A percentile compares a stretch with the other conserved stretches of the same genome.
These are phyloP conservation scores for Leishmania lainsoni DNA, from an alignment of 208 protist species.

Conservation along the genomic window DNA sequence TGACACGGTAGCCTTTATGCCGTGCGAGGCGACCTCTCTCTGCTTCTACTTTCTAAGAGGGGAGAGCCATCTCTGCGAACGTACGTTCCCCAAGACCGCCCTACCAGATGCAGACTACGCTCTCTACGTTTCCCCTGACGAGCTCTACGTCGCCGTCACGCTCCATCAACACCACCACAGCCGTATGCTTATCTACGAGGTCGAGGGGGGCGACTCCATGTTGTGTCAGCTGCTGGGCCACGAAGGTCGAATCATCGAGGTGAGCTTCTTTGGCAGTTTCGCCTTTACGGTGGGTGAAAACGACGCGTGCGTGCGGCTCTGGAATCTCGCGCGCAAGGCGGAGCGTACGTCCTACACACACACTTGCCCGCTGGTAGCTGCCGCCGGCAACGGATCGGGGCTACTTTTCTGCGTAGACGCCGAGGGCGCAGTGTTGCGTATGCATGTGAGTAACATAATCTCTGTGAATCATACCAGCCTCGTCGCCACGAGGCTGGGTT, in stretches of 20 bases:
- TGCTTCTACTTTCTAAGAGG: slow-evolving; percentile 23
- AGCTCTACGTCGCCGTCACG: slow-evolving; percentile 34
- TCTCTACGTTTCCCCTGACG: slow-evolving; percentile 28
- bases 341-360: slow-evolving; percentile 73
- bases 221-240: slow-evolving; percentile 60
- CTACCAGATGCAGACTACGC: slow-evolving; percentile 27
- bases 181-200: slow-evolving; percentile 38
- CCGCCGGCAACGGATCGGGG: slow-evolving; percentile 23
- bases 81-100: slow-evolving; percentile 35
- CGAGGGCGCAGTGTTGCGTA: slow-evolving; percentile 34
- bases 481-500: slow-evolving; percentile 28
- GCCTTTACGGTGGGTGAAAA: slow-evolving; percentile 48
- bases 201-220: slow-evolving; percentile 30
- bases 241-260: slow-evolving; percentile 35
- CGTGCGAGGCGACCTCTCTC: slow-evolving; percentile 10
- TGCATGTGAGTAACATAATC: slow-evolving; percentile 58
- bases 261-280: slow-evolving; percentile 67
- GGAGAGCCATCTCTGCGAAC: slow-evolving; percentile 15
- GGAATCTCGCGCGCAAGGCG: slow-evolving; percentile 55
- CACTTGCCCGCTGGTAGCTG: slow-evolving; percentile 36
- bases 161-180: slow-evolving; percentile 31
- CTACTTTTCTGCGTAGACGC: slow-evolving; percentile 65
- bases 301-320: slow-evolving; percentile 62
- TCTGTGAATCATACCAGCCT: slow-evolving; percentile 52
- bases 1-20: slow-evolving; percentile 46